Evolutionary conservation across 768 basidiomycete species (phyloP).

Genomic region (Tricholoma hemisulphureum): DNA sequence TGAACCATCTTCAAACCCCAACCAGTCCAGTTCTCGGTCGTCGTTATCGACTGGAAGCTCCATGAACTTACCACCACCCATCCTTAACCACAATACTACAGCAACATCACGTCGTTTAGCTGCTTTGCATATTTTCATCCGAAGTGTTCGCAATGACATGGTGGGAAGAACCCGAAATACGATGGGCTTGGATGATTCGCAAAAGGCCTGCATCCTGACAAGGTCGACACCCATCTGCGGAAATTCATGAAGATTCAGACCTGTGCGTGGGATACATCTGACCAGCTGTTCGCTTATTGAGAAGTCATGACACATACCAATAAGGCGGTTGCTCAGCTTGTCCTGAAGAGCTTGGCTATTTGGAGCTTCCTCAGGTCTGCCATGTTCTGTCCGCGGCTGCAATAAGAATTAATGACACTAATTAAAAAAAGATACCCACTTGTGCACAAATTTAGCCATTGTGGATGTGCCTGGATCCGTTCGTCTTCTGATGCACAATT

Average conservation of each 20-base stretch:
- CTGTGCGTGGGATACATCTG: conserved; percentile 3
- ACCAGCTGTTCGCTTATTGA: background rate
- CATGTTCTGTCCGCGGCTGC: conserved; percentile 54
- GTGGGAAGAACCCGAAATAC: conserved; percentile 61
- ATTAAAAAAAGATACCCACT: conserved; percentile 42
- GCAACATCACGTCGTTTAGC: conserved; percentile 32
- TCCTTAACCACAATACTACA: conserved; percentile 54
- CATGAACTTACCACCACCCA: conserved; percentile 47
- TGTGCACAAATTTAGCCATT: conserved; percentile 59
- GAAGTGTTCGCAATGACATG: conserved; percentile 65
- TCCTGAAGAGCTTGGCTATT: conserved; percentile 33
- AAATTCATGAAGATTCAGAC: conserved; percentile 10
- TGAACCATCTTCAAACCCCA: conserved; percentile 62
- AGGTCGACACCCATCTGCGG: conserved; percentile 3
- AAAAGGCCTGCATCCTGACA: background rate
- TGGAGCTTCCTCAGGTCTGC: conserved; percentile 42
- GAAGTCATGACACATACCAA: conserved; percentile 42
- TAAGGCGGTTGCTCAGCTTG: conserved; percentile 59
- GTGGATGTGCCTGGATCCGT: conserved; percentile 53
- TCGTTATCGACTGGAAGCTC: conserved; percentile 50
- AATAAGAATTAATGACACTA: conserved; percentile 3
- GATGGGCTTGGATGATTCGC: conserved; percentile 25
- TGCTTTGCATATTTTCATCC: conserved; percentile 60
- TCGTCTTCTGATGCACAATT: conserved; percentile 42
- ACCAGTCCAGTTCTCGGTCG: conserved; percentile 60